Conservation (phyloP, 495 filamentous ascomycete genomes). For the Penicillium odoratum region DNA sequence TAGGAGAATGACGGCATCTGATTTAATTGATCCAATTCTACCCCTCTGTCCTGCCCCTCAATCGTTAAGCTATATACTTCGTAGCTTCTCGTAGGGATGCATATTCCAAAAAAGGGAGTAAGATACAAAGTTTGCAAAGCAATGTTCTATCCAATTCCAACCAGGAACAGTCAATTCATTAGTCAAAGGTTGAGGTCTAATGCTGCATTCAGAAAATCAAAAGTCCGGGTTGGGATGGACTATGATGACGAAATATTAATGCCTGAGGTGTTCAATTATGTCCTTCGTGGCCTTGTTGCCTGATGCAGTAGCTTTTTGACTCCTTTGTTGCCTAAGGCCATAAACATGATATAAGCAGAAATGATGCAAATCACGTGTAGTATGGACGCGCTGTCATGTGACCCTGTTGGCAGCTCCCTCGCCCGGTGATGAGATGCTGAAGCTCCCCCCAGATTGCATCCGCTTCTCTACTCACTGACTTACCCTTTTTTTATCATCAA, state of each 20-base stretch:
- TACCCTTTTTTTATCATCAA: constrained; percentile 14
- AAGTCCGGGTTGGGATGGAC: background rate
- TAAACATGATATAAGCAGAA: background rate
- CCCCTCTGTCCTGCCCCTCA: background rate
- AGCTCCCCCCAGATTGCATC: constrained; percentile 27
- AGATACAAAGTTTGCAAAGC: background rate
- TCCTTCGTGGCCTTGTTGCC: background rate
- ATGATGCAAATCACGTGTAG: constrained; percentile 7
- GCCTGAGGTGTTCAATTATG: background rate
- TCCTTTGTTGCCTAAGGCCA: constrained; percentile 17
- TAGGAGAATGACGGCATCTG: background rate
- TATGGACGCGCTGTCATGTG: constrained; percentile 29
- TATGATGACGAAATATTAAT: background rate
- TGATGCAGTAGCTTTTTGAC: constrained; percentile 6
- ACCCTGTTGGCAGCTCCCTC: constrained; percentile 32
- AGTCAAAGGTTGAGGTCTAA: background rate
- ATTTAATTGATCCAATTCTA: background rate
- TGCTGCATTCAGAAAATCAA: background rate
- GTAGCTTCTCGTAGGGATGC: background rate
- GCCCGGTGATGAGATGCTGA: constrained; percentile 23
- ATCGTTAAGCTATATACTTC: background rate
- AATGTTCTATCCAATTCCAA: background rate
- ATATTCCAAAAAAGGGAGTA: background rate
- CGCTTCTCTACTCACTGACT: constrained; percentile 17
- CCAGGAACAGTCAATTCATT: background rate